Evolutionary conservation across 768 basidiomycete genomes (phyloP).

Genomic region (Boletus tomentosulus): DNA sequence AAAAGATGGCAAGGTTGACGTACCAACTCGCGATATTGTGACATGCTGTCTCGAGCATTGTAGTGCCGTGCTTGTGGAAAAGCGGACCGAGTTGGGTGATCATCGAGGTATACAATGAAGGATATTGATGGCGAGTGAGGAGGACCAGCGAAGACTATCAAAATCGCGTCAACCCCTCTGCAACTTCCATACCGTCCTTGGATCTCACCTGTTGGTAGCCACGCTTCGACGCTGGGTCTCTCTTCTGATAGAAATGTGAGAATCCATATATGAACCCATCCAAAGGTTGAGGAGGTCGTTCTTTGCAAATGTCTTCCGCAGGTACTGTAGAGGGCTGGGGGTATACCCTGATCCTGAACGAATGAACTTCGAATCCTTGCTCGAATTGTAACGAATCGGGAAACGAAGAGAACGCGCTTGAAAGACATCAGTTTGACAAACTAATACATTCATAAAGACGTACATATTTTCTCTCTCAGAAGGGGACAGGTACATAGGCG

Average conservation of each 20-base stretch:
- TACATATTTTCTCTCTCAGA: constrained; percentile 82
- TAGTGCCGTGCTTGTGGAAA: constrained; percentile 65
- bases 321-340: constrained; percentile 19
- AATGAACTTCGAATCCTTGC: constrained; percentile 79
- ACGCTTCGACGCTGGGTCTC: constrained; percentile 61
- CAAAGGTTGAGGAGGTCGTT: constrained; percentile 36
- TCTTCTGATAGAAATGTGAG: constrained; percentile 69
- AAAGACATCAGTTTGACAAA: constrained; percentile 2
- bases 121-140: constrained; percentile 74
- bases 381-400: constrained; percentile 86
- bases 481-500: constrained; percentile 58
- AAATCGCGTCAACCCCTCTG: constrained; percentile 2
- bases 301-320: constrained; percentile 6
- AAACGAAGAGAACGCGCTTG: constrained; percentile 87
- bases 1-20: constrained; percentile 21
- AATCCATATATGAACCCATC: constrained; percentile 79
- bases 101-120: constrained; percentile 75
- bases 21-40: constrained; percentile 85
- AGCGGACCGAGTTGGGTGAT: constrained; percentile 67
- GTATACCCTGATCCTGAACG: constrained; percentile 75
- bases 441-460: not conserved
- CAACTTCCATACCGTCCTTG: not conserved
- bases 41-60: constrained; percentile 84
- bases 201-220: constrained; percentile 71
- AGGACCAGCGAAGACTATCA: constrained; percentile 57